These are phyloP conservation scores for Pleurotus citrinopileatus DNA, from an alignment of 768 basidiomycete species.

Conservation along the genomic window DNA sequence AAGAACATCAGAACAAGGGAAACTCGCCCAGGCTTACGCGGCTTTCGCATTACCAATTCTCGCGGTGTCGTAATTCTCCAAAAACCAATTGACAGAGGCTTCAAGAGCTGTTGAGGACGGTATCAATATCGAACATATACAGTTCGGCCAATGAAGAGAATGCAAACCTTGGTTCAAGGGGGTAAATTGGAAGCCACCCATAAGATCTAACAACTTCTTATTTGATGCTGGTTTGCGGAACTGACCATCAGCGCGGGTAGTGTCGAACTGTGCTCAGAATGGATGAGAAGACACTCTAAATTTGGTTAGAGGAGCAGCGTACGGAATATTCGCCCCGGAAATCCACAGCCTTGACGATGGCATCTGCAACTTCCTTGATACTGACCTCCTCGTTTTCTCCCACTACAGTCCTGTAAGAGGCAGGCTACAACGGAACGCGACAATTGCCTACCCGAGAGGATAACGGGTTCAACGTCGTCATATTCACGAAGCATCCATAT, in stretches of 20 bases:
- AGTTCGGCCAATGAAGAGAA: not conserved
- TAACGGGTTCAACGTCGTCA: conserved; percentile 89
- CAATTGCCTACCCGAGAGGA: conserved; percentile 67
- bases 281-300: not conserved
- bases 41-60: conserved; percentile 44
- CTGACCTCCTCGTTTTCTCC: conserved; percentile 93
- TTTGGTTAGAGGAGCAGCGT: conserved; percentile 19
- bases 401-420: conserved; percentile 40
- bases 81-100: conserved; percentile 83
- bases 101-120: conserved; percentile 57
- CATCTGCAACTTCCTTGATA: conserved; percentile 86
- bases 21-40: too few species aligned
- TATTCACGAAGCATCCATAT: conserved; percentile 92
- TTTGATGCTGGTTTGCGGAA: conserved; percentile 97
- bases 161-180: conserved; percentile 78
- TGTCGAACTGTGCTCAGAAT: conserved; percentile 66
- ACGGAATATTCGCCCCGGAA: conserved; percentile 79
- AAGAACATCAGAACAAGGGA: too few species aligned
- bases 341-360: conserved; percentile 82
- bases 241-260: conserved; percentile 84
- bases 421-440: conserved; percentile 1
- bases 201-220: conserved; percentile 72
- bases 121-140: not conserved
- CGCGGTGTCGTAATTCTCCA: conserved; percentile 74
- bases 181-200: conserved; percentile 86